Evolutionary conservation across 495 filamentous ascomycete genomes (phyloP).

Genomic region (Cryomyces antarcticus): DNA sequence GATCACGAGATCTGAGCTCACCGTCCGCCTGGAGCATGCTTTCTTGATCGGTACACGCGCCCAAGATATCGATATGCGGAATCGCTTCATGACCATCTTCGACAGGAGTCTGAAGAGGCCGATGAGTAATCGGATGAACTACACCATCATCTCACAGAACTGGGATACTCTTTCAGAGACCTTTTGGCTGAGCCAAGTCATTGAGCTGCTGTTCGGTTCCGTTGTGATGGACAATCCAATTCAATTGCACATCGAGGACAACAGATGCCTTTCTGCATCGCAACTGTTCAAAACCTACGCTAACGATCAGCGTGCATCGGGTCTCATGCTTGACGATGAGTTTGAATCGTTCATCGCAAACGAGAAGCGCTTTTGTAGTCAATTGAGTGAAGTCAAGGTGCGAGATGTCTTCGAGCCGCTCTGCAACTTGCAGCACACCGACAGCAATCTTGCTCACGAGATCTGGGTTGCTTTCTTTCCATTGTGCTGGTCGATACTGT

Average conservation of each 20-base stretch:
- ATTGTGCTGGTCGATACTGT: conserved; percentile 74
- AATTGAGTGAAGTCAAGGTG: conserved; percentile 64
- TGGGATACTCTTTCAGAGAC: conserved; percentile 91
- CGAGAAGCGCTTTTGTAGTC: conserved; percentile 61
- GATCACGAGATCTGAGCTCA: conserved; percentile 85
- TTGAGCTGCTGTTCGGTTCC: conserved; percentile 74
- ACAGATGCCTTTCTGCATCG: conserved; percentile 49
- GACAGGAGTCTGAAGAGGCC: conserved; percentile 76
- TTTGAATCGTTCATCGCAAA: conserved; percentile 59
- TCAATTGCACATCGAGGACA: conserved; percentile 65
- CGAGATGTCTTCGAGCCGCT: conserved; percentile 80
- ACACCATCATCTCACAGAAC: conserved; percentile 81
- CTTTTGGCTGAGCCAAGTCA: conserved; percentile 90
- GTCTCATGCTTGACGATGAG: conserved; percentile 58
- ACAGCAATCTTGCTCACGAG: conserved; percentile 54
- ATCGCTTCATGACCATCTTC: conserved; percentile 86
- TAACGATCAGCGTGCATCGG: conserved; percentile 49
- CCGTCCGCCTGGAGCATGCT: conserved; percentile 88
- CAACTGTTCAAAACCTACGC: conserved; percentile 46
- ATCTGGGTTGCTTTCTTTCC: conserved; percentile 86
- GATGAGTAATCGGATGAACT: conserved; percentile 65
- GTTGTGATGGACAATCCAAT: conserved; percentile 63
- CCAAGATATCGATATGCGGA: conserved; percentile 90
- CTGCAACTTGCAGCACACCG: conserved; percentile 84
- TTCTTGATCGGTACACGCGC: conserved; percentile 91